A percentile compares a stretch with the other conserved stretches of the same genome.
Evolutionary conservation across 202 grass and related monocot genomes (phyloP).

Genomic region (Musa balbisiana): DNA sequence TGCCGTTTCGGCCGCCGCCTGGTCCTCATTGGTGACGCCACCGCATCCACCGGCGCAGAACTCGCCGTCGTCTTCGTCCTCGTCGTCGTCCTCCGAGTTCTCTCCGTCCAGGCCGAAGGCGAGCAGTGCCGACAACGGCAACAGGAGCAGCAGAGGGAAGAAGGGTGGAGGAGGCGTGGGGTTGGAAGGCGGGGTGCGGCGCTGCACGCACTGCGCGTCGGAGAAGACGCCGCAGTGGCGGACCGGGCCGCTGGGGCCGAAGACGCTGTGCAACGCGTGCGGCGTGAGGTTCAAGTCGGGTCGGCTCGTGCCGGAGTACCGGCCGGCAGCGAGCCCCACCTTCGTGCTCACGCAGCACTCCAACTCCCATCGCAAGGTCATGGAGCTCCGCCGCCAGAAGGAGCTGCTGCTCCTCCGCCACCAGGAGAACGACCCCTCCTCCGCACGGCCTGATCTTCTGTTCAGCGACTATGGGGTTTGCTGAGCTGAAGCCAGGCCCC

Average conservation of each 20-base stretch:
- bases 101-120: slow-evolving; percentile 33
- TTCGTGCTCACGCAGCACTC: slow-evolving; percentile 98
- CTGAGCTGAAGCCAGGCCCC: slow-evolving; percentile 10
- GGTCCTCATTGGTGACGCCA: slow-evolving; percentile 59
- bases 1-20: slow-evolving; percentile 25
- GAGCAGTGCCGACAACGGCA: slow-evolving; percentile 25
- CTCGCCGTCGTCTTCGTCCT: slow-evolving; percentile 70
- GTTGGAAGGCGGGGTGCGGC: slow-evolving; percentile 56
- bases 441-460: slow-evolving; percentile 54
- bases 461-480: slow-evolving; percentile 82
- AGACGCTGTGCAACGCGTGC: slow-evolving; percentile 99
- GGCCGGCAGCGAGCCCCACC: slow-evolving; percentile 88
- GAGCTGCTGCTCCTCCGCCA: slow-evolving; percentile 58
- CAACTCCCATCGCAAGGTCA: slow-evolving; percentile 99
- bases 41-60: slow-evolving; percentile 18
- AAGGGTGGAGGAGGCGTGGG: slow-evolving; percentile 21
- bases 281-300: slow-evolving; percentile 93
- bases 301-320: slow-evolving; percentile 79
- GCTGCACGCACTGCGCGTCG: slow-evolving; percentile 97
- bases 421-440: slow-evolving; percentile 14
- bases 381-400: slow-evolving; percentile 97
- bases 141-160: slow-evolving; percentile 26
- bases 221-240: slow-evolving; percentile 99
- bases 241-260: slow-evolving; percentile 80
- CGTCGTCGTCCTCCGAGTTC: slow-evolving; percentile 69